A percentile compares a stretch with the other conserved stretches of the same genome.
Conservation (phyloP, 306 rosid species). For the Oemleria cerasiformis region DNA sequence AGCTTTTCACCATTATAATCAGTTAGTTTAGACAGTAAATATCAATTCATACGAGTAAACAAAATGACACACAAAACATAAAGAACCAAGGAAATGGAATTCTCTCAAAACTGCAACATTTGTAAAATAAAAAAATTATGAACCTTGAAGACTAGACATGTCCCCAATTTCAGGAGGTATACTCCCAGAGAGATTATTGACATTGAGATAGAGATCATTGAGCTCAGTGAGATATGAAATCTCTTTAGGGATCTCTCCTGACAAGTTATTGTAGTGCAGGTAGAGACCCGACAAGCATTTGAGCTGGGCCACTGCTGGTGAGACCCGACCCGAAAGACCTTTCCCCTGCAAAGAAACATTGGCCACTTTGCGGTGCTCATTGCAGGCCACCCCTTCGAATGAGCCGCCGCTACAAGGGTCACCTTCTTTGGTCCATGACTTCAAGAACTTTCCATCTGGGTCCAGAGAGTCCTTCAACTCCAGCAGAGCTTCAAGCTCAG, state of each 20-base stretch:
- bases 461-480: conserved; percentile 72
- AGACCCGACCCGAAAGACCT: conserved; percentile 75
- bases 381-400: conserved; percentile 76
- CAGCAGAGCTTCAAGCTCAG: conserved; percentile 75
- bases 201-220: conserved; percentile 78
- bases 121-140: conserved; percentile 8
- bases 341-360: conserved; percentile 84
- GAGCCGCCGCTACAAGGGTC: conserved; percentile 80
- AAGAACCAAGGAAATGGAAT: background rate
- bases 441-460: conserved; percentile 60
- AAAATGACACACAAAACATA: background rate
- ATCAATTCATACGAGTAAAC: background rate
- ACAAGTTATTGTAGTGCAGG: conserved; percentile 76
- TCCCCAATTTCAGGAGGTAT: conserved; percentile 64
- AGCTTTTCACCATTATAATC: background rate
- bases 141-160: conserved; percentile 84
- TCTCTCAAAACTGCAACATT: background rate
- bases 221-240: conserved; percentile 68
- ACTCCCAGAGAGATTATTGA: conserved; percentile 64
- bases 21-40: background rate
- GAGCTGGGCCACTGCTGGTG: conserved; percentile 73
- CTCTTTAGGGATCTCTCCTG: conserved; percentile 78
- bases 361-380: conserved; percentile 66
- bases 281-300: conserved; percentile 76
- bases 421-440: conserved; percentile 72